These are phyloP conservation scores for Amaranthus tricolor DNA, from an alignment of 179 eudicot species.

Conservation along the genomic window DNA sequence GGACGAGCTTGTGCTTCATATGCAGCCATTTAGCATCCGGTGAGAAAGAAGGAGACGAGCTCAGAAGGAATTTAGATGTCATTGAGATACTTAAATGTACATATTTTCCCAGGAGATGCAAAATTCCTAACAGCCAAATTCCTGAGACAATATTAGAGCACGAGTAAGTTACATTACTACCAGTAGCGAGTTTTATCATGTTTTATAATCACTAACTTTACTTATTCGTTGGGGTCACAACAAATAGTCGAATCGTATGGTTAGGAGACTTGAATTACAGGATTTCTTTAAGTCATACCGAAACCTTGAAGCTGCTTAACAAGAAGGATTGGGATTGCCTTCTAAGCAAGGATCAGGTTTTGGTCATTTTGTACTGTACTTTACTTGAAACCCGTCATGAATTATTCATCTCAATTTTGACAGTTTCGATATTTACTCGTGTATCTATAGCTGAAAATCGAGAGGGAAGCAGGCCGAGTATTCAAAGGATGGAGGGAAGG, in stretches of 20 bases:
- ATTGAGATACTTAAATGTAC: conserved; percentile 60
- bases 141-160: conserved; percentile 74
- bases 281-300: conserved; percentile 58
- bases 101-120: conserved; percentile 55
- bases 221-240: not conserved
- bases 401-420: not conserved
- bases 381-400: not conserved
- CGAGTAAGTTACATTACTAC: conserved; percentile 32
- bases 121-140: conserved; percentile 34
- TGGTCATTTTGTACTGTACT: not conserved
- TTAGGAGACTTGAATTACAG: conserved; percentile 89
- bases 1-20: conserved; percentile 74
- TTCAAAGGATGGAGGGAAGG: conserved; percentile 87
- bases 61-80: conserved; percentile 66
- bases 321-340: conserved; percentile 67
- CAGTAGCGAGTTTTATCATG: not conserved
- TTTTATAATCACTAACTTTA: conserved; percentile 16
- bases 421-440: not conserved
- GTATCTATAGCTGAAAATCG: conserved; percentile 61
- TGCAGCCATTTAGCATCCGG: conserved; percentile 89
- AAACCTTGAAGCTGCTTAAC: conserved; percentile 54
- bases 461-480: conserved; percentile 64
- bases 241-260: conserved; percentile 66
- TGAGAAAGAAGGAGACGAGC: conserved; percentile 93
- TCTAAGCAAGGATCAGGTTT: conserved; percentile 82